Evolutionary conservation across 2,329 filamentous ascomycete genomes (phyloP), one percentile per base, ranked within the genome.

Genomic region (Elsinoe batatas): DNA sequence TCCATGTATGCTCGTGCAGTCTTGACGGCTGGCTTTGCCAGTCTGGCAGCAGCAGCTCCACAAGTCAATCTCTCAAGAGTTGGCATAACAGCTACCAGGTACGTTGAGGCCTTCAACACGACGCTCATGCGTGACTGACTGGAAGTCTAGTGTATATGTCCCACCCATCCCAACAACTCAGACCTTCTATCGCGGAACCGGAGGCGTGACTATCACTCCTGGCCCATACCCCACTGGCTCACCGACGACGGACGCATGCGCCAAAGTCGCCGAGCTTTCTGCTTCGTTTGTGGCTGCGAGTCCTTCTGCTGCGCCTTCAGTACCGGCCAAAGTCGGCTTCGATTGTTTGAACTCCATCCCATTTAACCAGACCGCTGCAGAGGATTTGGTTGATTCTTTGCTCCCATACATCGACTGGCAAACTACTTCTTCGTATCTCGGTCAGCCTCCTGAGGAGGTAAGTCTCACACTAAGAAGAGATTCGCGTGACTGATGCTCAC

Each of bases 371-470:
- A 69, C 65, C 18, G 66, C 65, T 6, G 64, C 70, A 54, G 62
- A 71, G 44, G 68, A 64, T 15, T 62, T 76, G 33, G 59, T 76
- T 26, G 69, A 74, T 15, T 68, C 69, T 5, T 66, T 76, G n/a
- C 65, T 66, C 13, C 73, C 74, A 1, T 76, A 74, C 59, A 64
- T 76, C 40, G 63, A 67, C 32, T 76, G 73, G 73, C 74, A 76
- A 59, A 72, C 71, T 6, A 76, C 67, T 13, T 68, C 71, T 5
- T 67, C 65, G 8, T 75, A 70, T 60, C 61, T 76, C 33, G 73
- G 74, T 57, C 64, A 75, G 22, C 74, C 74, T 1, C 74, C 74
- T 5, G 61, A 60, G 13, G 73, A 76, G 17, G 57, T 57, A 50
- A 36, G 54, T 36, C 15, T 5, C 1, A 10, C 12, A 5, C 10